phyloP scores from a whole-genome alignment of 1,284 basidiomycete species.

The Ustilago crameri region DNA sequence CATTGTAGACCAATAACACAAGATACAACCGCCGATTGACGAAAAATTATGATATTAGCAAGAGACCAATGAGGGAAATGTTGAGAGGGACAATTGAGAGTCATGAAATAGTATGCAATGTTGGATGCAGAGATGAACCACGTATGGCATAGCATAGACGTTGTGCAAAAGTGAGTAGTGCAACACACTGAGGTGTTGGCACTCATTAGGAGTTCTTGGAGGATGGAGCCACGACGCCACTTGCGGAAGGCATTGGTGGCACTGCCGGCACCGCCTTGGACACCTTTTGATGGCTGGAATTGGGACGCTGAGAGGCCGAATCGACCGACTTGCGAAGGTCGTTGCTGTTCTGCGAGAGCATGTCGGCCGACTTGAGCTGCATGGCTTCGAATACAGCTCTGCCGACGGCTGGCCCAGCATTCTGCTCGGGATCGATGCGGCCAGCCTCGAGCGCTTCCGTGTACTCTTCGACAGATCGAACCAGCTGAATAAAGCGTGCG shows the following conservation, averaged over 20 bases:
- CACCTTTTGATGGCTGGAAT: constrained; percentile 7
- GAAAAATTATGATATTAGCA: constrained; percentile 33
- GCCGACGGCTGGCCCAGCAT: constrained; percentile 52
- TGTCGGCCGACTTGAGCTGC: constrained; percentile 50
- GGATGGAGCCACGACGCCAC: constrained; percentile 8
- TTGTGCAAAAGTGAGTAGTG: background rate
- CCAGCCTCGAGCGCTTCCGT: constrained; percentile 62
- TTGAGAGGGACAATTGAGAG: too few relatives aligned
- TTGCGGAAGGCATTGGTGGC: constrained; percentile 14
- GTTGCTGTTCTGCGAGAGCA: constrained; percentile 34
- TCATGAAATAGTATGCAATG: too few relatives aligned
- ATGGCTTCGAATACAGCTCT: constrained; percentile 59
- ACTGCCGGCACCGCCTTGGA: constrained; percentile 13
- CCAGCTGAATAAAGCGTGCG: constrained; percentile 56
- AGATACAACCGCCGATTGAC: constrained; percentile 15
- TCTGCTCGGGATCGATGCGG: constrained; percentile 53
- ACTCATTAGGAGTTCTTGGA: background rate
- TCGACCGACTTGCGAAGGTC: constrained; percentile 38
- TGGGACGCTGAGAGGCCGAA: constrained; percentile 11
- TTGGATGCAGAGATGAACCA: background rate
- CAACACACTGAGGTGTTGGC: background rate
- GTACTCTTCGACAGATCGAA: constrained; percentile 63
- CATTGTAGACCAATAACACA: constrained; percentile 16
- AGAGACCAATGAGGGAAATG: constrained; percentile 5
- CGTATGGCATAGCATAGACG: background rate